Percentiles rank a stretch among this genome's conserved stretches.
Conservation (phyloP, 73 alveolate genomes). For the Diophrys sp. region DNA sequence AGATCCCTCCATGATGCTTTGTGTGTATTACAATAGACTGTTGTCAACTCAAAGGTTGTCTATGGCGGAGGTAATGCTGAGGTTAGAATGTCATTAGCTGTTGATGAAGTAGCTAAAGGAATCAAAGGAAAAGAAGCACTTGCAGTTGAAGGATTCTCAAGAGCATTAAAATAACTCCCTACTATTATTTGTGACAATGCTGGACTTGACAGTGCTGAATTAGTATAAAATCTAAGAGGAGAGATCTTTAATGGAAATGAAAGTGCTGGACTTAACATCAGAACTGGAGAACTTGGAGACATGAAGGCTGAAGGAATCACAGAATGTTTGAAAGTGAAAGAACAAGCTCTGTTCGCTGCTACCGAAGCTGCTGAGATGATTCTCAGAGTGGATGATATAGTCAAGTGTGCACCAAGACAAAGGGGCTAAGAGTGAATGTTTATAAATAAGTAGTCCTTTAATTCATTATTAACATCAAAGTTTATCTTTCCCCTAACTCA, state of each 20-base stretch:
- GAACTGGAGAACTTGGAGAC: conserved; percentile 79
- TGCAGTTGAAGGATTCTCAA: conserved; percentile 94
- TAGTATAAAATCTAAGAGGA: conserved; percentile 88
- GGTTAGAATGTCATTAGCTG: conserved; percentile 93
- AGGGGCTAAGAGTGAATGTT: conserved; percentile 77
- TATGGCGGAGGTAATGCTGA: conserved; percentile 98
- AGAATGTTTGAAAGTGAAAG: conserved; percentile 96
- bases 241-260: conserved; percentile 85
- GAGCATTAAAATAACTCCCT: conserved; percentile 93
- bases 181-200: conserved; percentile 97
- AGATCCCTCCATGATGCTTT: conserved; percentile 98
- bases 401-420: conserved; percentile 94
- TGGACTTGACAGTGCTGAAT: conserved; percentile 95
- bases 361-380: conserved; percentile 98
- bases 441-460: background rate
- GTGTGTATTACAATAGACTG: conserved; percentile 94
- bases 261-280: conserved; percentile 87
- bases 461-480: background rate
- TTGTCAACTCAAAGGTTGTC: conserved; percentile 78
- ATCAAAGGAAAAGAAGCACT: conserved; percentile 92
- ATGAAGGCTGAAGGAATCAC: conserved; percentile 90
- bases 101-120: conserved; percentile 82
- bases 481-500: too few relatives aligned
- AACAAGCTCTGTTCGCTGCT: conserved; percentile 91
- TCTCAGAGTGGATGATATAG: conserved; percentile 95